Conservation (phyloP, 1,284 basidiomycete species). For the Thelephora terrestris region DNA sequence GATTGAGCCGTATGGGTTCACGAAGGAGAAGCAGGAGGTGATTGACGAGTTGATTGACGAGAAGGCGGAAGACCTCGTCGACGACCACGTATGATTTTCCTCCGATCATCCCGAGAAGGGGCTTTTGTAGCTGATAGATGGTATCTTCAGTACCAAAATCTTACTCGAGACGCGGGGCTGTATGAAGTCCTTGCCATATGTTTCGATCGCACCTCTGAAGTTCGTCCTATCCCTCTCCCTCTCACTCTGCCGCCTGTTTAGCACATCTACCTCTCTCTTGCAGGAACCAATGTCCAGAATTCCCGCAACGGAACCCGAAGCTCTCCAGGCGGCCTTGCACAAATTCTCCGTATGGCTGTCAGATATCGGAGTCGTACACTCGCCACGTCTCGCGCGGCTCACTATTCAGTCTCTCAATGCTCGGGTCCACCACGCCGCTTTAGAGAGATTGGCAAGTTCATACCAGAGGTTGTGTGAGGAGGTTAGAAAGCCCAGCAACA, state of each 20-base stretch:
- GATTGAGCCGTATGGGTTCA: slow-evolving; percentile 68
- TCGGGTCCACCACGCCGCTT: slow-evolving; percentile 64
- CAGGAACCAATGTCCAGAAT: slow-evolving; percentile 67
- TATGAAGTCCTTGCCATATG: slow-evolving; percentile 52
- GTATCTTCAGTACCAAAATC: slow-evolving; percentile 48
- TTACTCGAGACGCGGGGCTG: slow-evolving; percentile 70
- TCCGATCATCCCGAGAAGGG: not conserved
- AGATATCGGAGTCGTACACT: slow-evolving; percentile 62
- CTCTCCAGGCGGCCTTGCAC: slow-evolving; percentile 43
- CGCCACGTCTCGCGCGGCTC: slow-evolving; percentile 66
- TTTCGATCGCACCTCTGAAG: not conserved
- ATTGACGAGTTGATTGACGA: slow-evolving; percentile 57
- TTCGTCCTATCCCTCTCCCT: not conserved
- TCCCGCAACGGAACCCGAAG: slow-evolving; percentile 43
- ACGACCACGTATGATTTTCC: slow-evolving; percentile 64
- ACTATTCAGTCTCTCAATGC: slow-evolving; percentile 56
- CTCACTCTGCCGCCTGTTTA: slow-evolving; percentile 1
- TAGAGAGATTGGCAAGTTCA: slow-evolving; percentile 54
- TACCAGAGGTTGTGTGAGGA: slow-evolving; percentile 67
- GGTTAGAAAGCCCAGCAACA: slow-evolving; percentile 64
- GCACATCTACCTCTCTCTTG: slow-evolving; percentile 1
- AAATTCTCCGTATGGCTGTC: slow-evolving; percentile 64
- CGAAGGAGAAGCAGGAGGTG: slow-evolving; percentile 45
- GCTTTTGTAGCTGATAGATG: not conserved
- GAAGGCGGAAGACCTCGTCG: slow-evolving; percentile 56